These are phyloP conservation scores for Pichia sporocuriosa DNA, from an alignment of 805 yeast genomes.

Conservation along the genomic window DNA sequence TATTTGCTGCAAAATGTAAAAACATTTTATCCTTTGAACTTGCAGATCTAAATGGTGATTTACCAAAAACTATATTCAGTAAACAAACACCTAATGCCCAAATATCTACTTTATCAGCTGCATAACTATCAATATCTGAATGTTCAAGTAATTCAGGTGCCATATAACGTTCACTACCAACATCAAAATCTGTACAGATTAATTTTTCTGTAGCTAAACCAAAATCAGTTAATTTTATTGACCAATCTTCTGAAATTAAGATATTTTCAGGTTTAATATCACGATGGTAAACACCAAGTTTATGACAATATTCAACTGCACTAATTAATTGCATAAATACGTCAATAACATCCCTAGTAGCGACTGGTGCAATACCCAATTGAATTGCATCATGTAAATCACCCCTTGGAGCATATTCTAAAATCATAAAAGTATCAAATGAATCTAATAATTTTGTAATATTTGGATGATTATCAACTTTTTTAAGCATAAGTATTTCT, in stretches of 20 bases:
- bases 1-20: constrained; percentile 74
- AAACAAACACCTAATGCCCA: constrained; percentile 88
- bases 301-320: constrained; percentile 47
- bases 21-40: constrained; percentile 71
- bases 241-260: constrained; percentile 48
- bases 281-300: constrained; percentile 43
- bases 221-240: constrained; percentile 52
- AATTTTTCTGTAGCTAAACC: constrained; percentile 49
- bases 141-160: constrained; percentile 84
- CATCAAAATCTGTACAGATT: constrained; percentile 66
- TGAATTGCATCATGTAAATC: constrained; percentile 79
- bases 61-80: constrained; percentile 78
- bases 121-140: constrained; percentile 48
- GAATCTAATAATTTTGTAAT: constrained; percentile 41
- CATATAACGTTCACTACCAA: constrained; percentile 90
- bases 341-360: constrained; percentile 49
- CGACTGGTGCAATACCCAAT: constrained; percentile 52
- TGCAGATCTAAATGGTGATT: constrained; percentile 81
- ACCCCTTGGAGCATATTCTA: constrained; percentile 85
- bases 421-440: constrained; percentile 46
- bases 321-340: constrained; percentile 44
- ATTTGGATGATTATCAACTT: constrained; percentile 49
- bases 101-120: constrained; percentile 75
- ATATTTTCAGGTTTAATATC: constrained; percentile 56
- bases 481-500: constrained; percentile 60